These are phyloP conservation scores for Aspergillus glaucus DNA, from an alignment of 2,329 filamentous ascomycete species.

Conservation along the genomic window DNA sequence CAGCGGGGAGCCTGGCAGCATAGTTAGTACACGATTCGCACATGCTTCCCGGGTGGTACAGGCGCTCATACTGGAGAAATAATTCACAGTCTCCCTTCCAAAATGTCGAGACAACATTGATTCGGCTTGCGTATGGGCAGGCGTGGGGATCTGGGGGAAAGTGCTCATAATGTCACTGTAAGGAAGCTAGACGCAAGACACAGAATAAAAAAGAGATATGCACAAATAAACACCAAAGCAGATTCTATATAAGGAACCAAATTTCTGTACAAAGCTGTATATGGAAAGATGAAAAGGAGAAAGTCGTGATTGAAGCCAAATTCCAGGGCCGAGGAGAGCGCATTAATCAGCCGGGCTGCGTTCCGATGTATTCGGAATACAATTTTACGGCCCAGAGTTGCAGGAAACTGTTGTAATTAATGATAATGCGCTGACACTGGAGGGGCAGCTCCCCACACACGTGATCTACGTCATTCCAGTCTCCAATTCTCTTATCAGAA, in stretches of 20 bases:
- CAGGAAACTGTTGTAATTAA: neutral
- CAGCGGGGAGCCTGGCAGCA: slow-evolving; percentile 39
- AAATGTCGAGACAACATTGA: slow-evolving; percentile 48
- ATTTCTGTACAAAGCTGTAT: neutral
- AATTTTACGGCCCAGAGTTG: neutral
- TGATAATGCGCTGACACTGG: slow-evolving; percentile 8
- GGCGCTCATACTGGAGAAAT: slow-evolving; percentile 41
- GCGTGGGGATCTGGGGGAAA: slow-evolving; percentile 45
- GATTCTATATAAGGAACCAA: neutral
- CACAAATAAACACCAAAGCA: neutral
- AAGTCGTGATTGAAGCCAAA: neutral
- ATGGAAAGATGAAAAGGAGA: neutral
- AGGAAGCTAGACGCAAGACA: neutral
- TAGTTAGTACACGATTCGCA: neutral
- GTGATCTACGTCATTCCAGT: slow-evolving; percentile 16
- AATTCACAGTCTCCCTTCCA: slow-evolving; percentile 46
- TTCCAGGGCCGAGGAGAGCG: neutral
- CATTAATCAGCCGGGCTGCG: slow-evolving; percentile 1
- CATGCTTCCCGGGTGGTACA: neutral
- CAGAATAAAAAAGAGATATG: neutral
- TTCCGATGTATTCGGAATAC: slow-evolving; percentile 2
- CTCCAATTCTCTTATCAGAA: neutral
- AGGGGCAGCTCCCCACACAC: slow-evolving; percentile 22
- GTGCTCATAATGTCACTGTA: slow-evolving; percentile 19
- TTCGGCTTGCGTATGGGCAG: slow-evolving; percentile 53